Conservation (phyloP, 2,329 filamentous ascomycete genomes). For the Colletotrichum lupini region DNA sequence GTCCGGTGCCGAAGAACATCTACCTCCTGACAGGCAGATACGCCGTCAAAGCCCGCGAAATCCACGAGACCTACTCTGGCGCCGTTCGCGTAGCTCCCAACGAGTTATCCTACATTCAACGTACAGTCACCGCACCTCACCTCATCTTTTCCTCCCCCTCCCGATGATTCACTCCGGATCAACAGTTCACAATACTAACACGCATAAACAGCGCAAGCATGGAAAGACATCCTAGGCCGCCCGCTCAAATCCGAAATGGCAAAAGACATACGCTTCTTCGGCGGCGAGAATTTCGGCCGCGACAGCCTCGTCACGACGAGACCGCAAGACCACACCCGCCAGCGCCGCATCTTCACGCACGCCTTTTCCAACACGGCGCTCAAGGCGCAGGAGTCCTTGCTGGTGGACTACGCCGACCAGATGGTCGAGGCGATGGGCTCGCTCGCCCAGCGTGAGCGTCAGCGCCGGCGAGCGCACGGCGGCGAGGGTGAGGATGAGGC, state of each 20-base stretch:
- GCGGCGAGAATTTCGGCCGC: slow-evolving; percentile 30
- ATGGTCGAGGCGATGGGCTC: slow-evolving; percentile 48
- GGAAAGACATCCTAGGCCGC: slow-evolving; percentile 32
- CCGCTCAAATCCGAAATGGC: slow-evolving; percentile 27
- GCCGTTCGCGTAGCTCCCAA: slow-evolving; percentile 54
- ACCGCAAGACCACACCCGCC: slow-evolving; percentile 25
- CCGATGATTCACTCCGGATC: background rate
- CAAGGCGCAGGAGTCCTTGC: slow-evolving; percentile 39
- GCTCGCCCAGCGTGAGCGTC: slow-evolving; percentile 12
- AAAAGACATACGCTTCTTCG: slow-evolving; percentile 32
- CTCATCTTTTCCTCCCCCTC: background rate
- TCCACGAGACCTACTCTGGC: slow-evolving; percentile 40
- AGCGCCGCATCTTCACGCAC: slow-evolving; percentile 35
- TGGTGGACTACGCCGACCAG: slow-evolving; percentile 51
- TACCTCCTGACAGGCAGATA: slow-evolving; percentile 13
- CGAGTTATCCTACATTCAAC: slow-evolving; percentile 49
- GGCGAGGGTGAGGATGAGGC: too few species aligned
- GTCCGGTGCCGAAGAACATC: slow-evolving; percentile 26
- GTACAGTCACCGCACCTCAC: background rate
- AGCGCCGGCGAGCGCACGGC: background rate
- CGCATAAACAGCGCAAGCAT: slow-evolving; percentile 34
- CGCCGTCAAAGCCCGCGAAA: slow-evolving; percentile 16
- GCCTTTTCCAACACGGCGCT: slow-evolving; percentile 41
- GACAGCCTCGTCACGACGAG: slow-evolving; percentile 38
- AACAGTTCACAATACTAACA: background rate